phyloP scores from a whole-genome alignment of 768 basidiomycete species.

The Trametes coccinea region DNA sequence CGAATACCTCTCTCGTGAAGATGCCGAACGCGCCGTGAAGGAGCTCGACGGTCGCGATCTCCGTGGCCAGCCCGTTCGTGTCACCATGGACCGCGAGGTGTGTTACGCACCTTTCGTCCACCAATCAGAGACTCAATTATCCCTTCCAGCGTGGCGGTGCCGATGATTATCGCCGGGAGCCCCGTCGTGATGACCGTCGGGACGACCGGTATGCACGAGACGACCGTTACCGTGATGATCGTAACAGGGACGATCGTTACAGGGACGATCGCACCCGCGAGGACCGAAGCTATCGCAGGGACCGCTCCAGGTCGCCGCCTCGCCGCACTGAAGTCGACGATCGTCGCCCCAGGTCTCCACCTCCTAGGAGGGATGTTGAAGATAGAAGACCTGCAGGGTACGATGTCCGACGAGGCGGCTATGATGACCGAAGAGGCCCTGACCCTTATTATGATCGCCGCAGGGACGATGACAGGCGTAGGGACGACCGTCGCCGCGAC shows the following conservation, averaged over 20 bases:
- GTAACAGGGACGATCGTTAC: slow-evolving; percentile 42
- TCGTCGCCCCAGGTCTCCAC: slow-evolving; percentile 84
- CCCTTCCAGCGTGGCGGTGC: slow-evolving; percentile 56
- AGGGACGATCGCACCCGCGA: slow-evolving; percentile 42
- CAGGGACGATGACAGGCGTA: slow-evolving; percentile 75
- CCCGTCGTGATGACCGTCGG: slow-evolving; percentile 60
- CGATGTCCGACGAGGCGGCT: slow-evolving; percentile 85
- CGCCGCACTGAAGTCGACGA: slow-evolving; percentile 70
- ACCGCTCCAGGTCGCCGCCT: slow-evolving; percentile 78
- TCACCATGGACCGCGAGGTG: slow-evolving; percentile 65
- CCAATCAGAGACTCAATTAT: not conserved
- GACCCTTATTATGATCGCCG: slow-evolving; percentile 87
- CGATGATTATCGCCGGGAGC: slow-evolving; percentile 59
- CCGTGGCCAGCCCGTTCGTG: slow-evolving; percentile 77
- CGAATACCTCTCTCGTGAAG: slow-evolving; percentile 85
- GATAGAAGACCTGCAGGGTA: slow-evolving; percentile 90
- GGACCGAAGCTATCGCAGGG: slow-evolving; percentile 62
- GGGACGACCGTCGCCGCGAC: slow-evolving; percentile 79
- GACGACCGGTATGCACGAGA: slow-evolving; percentile 45
- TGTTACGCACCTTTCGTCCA: slow-evolving; percentile 25
- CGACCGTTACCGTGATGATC: slow-evolving; percentile 53
- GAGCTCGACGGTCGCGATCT: slow-evolving; percentile 86
- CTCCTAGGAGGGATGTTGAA: slow-evolving; percentile 77
- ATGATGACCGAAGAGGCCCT: slow-evolving; percentile 82
- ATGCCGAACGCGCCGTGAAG: slow-evolving; percentile 92